These are phyloP conservation scores for Candida sanyaensis DNA, from an alignment of 1,139 yeast species.

Conservation along the genomic window DNA sequence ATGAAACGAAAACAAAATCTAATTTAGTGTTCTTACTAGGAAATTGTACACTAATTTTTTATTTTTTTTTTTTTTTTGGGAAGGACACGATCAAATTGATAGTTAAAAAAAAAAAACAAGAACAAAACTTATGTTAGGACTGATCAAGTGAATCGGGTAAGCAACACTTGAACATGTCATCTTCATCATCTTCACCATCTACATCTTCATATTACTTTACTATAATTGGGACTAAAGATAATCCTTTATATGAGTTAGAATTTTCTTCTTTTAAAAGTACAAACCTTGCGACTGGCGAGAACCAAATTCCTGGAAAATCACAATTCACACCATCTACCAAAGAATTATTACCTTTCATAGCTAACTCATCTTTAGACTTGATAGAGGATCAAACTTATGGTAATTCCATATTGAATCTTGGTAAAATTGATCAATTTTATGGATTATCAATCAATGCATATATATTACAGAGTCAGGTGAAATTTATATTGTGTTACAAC, in stretches of 20 bases:
- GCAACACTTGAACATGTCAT: background rate
- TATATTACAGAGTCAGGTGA: constrained; percentile 85
- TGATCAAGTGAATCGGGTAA: no score
- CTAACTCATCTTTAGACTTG: constrained; percentile 85
- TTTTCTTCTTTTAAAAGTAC: constrained; percentile 65
- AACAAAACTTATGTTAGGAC: background rate
- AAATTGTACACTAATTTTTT: background rate
- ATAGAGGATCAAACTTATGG: constrained; percentile 91
- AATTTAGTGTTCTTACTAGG: background rate
- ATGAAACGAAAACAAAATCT: background rate
- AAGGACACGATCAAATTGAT: background rate
- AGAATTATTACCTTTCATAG: constrained; percentile 84
- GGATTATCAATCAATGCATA: constrained; percentile 80
- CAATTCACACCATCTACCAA: constrained; percentile 69
- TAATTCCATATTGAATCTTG: constrained; percentile 62
- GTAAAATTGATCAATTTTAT: constrained; percentile 83
- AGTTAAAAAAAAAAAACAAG: background rate
- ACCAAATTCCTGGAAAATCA: constrained; percentile 54
- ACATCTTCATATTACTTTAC: constrained; percentile 78
- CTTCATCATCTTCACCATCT: background rate
- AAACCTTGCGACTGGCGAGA: constrained; percentile 23
- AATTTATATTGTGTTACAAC: constrained; percentile 71
- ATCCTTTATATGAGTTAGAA: constrained; percentile 85
- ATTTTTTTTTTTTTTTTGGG: background rate
- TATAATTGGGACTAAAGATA: constrained; percentile 83